phyloP scores from a whole-genome alignment of 768 basidiomycete species.

The Lactarius sp. region DNA sequence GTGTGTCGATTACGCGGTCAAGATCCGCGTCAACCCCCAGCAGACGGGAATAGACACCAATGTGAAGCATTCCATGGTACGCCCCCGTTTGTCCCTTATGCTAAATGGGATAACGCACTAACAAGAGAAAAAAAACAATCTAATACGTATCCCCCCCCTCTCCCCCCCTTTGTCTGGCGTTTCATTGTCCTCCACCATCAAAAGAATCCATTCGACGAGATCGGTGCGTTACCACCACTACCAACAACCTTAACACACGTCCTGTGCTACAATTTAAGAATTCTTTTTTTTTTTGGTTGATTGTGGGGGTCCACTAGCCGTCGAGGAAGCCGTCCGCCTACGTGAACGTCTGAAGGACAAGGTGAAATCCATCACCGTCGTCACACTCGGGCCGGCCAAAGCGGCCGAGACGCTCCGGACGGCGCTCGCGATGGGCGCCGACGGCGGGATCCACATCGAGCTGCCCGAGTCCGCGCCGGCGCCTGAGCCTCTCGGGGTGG shows the following conservation, averaged over 20 bases:
- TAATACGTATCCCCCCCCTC: not conserved
- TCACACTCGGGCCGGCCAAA: constrained; percentile 94
- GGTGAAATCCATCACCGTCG: constrained; percentile 83
- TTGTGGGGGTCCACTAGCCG: constrained; percentile 46
- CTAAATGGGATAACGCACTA: not conserved
- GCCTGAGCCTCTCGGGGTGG: constrained; percentile 89
- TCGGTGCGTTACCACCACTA: constrained; percentile 52
- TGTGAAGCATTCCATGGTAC: constrained; percentile 98
- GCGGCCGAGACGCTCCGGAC: constrained; percentile 87
- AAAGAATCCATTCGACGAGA: constrained; percentile 98
- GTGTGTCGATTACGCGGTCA: constrained; percentile 95
- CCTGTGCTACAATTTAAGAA: not conserved
- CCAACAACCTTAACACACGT: not conserved
- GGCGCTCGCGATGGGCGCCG: constrained; percentile 97
- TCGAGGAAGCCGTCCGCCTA: constrained; percentile 95
- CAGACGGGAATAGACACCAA: constrained; percentile 95
- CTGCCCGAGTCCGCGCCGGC: constrained; percentile 63
- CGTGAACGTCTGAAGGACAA: constrained; percentile 74
- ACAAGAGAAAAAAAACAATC: not conserved
- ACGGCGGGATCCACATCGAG: constrained; percentile 88
- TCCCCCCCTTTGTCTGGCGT: not conserved
- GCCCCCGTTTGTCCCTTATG: constrained; percentile 25
- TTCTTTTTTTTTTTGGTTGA: not conserved
- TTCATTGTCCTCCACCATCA: not conserved
- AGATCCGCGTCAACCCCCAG: constrained; percentile 93